Conservation (phyloP, 768 basidiomycete species). For the Pisolithus sp. region DNA sequence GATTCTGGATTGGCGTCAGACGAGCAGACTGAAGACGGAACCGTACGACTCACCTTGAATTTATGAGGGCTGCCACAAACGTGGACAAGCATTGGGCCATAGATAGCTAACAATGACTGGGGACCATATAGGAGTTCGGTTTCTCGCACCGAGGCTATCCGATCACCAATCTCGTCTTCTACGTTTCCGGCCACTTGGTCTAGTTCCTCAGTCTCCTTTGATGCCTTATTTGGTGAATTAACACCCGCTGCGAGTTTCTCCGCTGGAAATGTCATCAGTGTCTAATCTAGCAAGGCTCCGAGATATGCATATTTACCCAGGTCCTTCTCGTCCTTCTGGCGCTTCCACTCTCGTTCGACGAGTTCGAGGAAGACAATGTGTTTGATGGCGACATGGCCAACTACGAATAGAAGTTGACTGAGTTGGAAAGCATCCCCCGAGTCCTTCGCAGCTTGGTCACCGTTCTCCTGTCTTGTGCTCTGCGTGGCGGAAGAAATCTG, state of each 20-base stretch:
- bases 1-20: constrained; percentile 50
- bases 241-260: constrained; percentile 49
- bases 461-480: constrained; percentile 3
- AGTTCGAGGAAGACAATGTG: constrained; percentile 95
- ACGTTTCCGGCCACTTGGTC: constrained; percentile 97
- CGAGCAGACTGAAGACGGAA: not conserved
- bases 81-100: constrained; percentile 85
- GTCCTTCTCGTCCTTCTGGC: constrained; percentile 87
- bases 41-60: constrained; percentile 61
- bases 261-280: constrained; percentile 30
- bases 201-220: constrained; percentile 76
- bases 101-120: constrained; percentile 74
- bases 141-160: constrained; percentile 79
- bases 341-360: constrained; percentile 93
- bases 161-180: constrained; percentile 96
- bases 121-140: constrained; percentile 81
- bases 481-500: constrained; percentile 10
- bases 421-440: constrained; percentile 80
- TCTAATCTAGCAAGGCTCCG: not conserved
- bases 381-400: constrained; percentile 96
- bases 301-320: constrained; percentile 44
- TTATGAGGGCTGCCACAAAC: constrained; percentile 87
- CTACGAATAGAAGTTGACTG: constrained; percentile 89
- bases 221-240: constrained; percentile 31
- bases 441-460: constrained; percentile 37